Base-by-base conservation (phyloP, 768 basidiomycete genomes). In the Mycena haematopus region DNA sequence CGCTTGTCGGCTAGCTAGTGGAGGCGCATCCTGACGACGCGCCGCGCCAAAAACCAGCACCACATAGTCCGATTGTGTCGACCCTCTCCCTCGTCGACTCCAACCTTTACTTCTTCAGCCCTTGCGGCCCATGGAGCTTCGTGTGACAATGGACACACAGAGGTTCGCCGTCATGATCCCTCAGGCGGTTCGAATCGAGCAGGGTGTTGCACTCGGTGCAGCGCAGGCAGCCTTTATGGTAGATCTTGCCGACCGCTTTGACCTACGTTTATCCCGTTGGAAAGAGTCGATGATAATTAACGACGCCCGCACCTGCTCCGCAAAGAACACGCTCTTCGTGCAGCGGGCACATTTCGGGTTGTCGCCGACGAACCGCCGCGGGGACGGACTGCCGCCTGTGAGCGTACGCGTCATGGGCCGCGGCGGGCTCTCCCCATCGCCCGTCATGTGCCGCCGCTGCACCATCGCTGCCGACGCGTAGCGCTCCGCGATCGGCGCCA, bases 211-310 rank as follows among this genome's bases (percentile, higher is more conserved):
- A 94, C 66, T 88, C 88, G 10, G 82, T 80, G 71, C 92, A 94
- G n/a, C 92, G 79, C 66, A 94, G 74, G 69, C 92, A 94, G 17
- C 75, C 78, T 69, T 91, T 92, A 66, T 94, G 92, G 75, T 80
- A 94, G 17, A 88, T 90, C 79, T 91, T 90, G 9, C 90, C 90
- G 15, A 91, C 82, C 1, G 92, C 92, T 73, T 91, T 92, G 60
- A 91, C 86, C 91, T 92, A 65, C 14, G 46, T 55, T 17, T 15
- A 35, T 52, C n/a, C n/a, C 27, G 36, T 58, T 21, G 50, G 25
- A 24, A 40, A 14, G 6, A 17, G 36, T 8, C 6, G 9, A 0
- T 8, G 13, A 22, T 2, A 22, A 33, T 10, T 21, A 47, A 58
- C 42, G 53, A 52, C 45, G 25, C 38, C 42, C 50, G n/a, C 33